phyloP scores from a whole-genome alignment of 2,329 filamentous ascomycete species.

The Sclerotinia glacialis region DNA sequence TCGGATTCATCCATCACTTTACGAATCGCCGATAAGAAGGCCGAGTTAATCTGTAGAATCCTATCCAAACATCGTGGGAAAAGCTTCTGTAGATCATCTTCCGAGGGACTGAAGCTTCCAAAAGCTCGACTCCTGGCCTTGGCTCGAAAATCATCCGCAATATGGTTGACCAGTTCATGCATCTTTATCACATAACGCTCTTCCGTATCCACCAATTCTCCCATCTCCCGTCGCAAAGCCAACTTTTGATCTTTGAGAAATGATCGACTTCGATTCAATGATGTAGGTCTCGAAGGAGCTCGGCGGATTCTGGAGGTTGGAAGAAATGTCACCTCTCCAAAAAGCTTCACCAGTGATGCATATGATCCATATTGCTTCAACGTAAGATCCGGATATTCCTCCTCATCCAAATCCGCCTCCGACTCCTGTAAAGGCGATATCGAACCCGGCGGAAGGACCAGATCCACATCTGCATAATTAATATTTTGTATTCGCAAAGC shows the following conservation, averaged over 20 bases:
- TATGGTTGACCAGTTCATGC: constrained; percentile 74
- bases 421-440: constrained; percentile 63
- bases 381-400: constrained; percentile 63
- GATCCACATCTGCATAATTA: constrained; percentile 82
- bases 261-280: constrained; percentile 71
- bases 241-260: constrained; percentile 82
- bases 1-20: constrained; percentile 79
- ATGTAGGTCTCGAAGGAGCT: constrained; percentile 81
- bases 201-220: constrained; percentile 88
- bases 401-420: constrained; percentile 59
- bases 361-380: constrained; percentile 74
- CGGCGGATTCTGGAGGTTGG: constrained; percentile 81
- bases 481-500: constrained; percentile 79
- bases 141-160: constrained; percentile 76
- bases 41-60: constrained; percentile 78
- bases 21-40: constrained; percentile 74
- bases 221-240: constrained; percentile 81
- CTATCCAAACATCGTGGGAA: constrained; percentile 79
- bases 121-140: constrained; percentile 58
- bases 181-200: constrained; percentile 90
- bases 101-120: constrained; percentile 67
- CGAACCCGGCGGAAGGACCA: constrained; percentile 76
- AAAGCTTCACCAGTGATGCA: constrained; percentile 69
- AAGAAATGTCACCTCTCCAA: constrained; percentile 82
- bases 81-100: constrained; percentile 68